Percentiles rank a stretch among this genome's conserved stretches.
Evolutionary conservation across 441 rosid genomes (phyloP).

Genomic region (Erodium trifolium): DNA sequence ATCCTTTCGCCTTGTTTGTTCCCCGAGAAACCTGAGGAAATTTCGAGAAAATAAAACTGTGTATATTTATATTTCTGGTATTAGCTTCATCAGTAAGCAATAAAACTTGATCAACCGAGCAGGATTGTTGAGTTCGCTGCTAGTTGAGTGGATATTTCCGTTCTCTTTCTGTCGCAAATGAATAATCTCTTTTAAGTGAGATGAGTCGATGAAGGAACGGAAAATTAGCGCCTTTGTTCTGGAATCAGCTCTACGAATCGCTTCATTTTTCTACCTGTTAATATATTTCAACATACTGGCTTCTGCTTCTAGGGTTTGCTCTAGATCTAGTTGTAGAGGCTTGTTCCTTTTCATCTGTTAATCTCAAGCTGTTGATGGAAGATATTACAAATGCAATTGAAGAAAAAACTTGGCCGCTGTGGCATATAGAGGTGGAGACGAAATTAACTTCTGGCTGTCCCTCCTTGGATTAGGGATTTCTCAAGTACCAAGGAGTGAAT

Average conservation of each 20-base stretch:
- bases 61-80: no score
- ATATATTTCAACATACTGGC: neutral
- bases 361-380: neutral
- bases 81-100: no score
- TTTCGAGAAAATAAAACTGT: no score
- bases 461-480: no score
- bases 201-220: neutral
- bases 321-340: neutral
- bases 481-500: no score
- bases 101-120: neutral
- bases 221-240: neutral
- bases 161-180: neutral
- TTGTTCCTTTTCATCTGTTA: neutral
- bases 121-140: neutral
- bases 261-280: neutral
- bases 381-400: neutral
- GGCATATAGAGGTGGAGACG: no score
- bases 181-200: neutral
- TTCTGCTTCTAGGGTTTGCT: conserved; percentile 3
- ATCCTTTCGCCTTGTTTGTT: no score
- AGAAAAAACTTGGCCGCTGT: no score
- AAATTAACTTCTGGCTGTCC: no score
- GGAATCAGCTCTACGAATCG: neutral
- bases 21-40: no score
- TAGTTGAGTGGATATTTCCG: no score